Evolutionary conservation across 805 yeast genomes (phyloP), one percentile per base, ranked within the genome.

Genomic region (Candida succiphila): DNA sequence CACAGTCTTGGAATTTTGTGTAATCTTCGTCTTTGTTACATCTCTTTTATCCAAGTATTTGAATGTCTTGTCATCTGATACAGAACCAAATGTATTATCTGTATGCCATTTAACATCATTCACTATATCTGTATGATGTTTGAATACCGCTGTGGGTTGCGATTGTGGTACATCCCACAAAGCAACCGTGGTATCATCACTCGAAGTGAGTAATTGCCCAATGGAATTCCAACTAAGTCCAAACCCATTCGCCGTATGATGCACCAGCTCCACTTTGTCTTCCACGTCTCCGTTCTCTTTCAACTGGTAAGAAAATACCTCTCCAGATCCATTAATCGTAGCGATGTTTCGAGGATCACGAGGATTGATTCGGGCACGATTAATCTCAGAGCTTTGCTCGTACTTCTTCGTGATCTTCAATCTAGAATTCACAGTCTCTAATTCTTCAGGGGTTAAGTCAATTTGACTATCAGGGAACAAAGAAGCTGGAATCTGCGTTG

Each of bases 51-150:
- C 94, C 40, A 63, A 73, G 14, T 79, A 46, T 22, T 63, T 56
- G 33, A 78, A 60, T 15, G 62, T 57, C 33, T 65, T 66, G 49
- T 83, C 94, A 40, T 83, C 94, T 8, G 86, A 75, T 0, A 79
- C 89, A 3, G 86, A 68, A 0, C 83, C 92, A 52, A 80, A 73
- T 3, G 72, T 27, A 37, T 66, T 58, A 17, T 58, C 60, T 18
- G 59, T 51, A 44, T 79, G 82, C 85, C 88, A 83, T 55, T 77
- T 73, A 16, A 75, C 79, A 46, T 82, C 92, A 45, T 83, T 83
- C 12, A 83, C 85, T 24, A 78, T 76, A 41, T 73, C 78, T 0
- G 51, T 43, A 41, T 79, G 85, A 7, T 44, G 34, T 4, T 38
- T 46, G 41, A 61, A 56, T 2, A 61, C 56, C 3, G 48, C 40